phyloP scores from a whole-genome alignment of 129 eudicot species.

The Heracleum sosnowskyi region DNA sequence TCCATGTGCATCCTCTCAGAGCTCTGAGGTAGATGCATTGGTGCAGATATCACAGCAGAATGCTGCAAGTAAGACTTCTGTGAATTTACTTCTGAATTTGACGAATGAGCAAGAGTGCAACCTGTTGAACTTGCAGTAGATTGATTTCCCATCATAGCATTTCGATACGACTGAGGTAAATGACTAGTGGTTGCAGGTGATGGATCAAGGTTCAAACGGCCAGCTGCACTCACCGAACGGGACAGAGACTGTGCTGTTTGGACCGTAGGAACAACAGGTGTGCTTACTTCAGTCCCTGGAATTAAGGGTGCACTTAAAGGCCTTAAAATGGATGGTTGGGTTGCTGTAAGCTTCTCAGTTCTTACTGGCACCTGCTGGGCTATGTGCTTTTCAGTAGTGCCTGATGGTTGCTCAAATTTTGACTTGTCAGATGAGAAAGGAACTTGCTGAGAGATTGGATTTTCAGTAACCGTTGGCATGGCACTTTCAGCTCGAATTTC shows the following conservation, averaged over 20 bases:
- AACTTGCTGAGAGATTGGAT: conserved; percentile 6
- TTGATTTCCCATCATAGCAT: conserved; percentile 71
- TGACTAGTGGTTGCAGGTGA: conserved; percentile 42
- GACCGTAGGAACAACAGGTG: conserved; percentile 49
- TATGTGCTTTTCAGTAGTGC: conserved; percentile 36
- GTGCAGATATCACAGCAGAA: too few relatives aligned
- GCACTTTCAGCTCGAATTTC: conserved; percentile 26
- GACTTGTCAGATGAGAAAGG: conserved; percentile 23
- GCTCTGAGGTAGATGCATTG: too few relatives aligned
- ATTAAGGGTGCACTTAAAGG: conserved; percentile 86
- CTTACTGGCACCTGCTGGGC: conserved; percentile 15
- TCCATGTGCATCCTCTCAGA: too few relatives aligned
- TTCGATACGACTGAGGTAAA: conserved; percentile 70
- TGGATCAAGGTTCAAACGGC: conserved; percentile 76
- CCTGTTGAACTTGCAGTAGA: conserved; percentile 39
- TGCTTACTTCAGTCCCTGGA: conserved; percentile 41
- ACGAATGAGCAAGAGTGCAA: too few relatives aligned
- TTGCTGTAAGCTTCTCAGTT: conserved; percentile 25
- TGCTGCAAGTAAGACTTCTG: too few relatives aligned
- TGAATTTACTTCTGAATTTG: too few relatives aligned
- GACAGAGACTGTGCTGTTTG: conserved; percentile 58
- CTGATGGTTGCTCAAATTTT: conserved; percentile 8
- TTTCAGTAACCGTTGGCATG: conserved; percentile 33
- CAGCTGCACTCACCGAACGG: conserved; percentile 84
- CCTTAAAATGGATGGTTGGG: conserved; percentile 52